Conservation (phyloP, 2,329 filamentous ascomycete genomes). For the Colletotrichum sp. region DNA sequence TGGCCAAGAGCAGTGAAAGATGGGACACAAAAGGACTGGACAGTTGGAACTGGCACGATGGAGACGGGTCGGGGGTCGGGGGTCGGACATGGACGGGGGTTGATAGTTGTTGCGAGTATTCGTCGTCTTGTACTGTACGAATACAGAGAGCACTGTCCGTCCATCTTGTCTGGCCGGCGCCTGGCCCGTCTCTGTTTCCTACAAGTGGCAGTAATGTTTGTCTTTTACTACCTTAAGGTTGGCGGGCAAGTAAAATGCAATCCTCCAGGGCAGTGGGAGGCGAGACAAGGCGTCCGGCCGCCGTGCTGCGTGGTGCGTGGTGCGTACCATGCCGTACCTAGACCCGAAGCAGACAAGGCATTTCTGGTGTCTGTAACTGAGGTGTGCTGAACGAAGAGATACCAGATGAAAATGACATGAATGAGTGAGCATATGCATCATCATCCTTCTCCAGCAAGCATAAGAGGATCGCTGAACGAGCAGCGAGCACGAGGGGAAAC, state of each 20-base stretch:
- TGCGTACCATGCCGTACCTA: background rate
- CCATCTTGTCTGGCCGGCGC: background rate
- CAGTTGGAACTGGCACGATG: background rate
- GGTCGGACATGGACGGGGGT: background rate
- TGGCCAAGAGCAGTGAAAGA: background rate
- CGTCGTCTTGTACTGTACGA: background rate
- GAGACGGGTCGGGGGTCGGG: background rate
- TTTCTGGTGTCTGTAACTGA: background rate
- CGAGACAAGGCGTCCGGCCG: background rate
- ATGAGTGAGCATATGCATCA: background rate
- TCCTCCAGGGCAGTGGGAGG: background rate
- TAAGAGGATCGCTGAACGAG: background rate
- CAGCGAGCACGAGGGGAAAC: conserved; percentile 2
- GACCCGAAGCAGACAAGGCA: background rate
- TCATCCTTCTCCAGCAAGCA: background rate
- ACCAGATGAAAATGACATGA: background rate
- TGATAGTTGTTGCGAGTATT: background rate
- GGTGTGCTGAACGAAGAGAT: background rate
- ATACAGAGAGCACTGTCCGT: background rate
- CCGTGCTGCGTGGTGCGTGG: background rate
- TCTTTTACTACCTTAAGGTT: background rate
- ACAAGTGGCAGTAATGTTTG: background rate
- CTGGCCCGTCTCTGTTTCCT: background rate
- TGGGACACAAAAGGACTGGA: background rate
- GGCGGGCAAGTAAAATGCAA: background rate